A percentile compares a stretch with the other conserved stretches of the same genome.
These are phyloP conservation scores for Flaveria robusta DNA, from an alignment of 129 eudicot genomes.

Conservation along the genomic window DNA sequence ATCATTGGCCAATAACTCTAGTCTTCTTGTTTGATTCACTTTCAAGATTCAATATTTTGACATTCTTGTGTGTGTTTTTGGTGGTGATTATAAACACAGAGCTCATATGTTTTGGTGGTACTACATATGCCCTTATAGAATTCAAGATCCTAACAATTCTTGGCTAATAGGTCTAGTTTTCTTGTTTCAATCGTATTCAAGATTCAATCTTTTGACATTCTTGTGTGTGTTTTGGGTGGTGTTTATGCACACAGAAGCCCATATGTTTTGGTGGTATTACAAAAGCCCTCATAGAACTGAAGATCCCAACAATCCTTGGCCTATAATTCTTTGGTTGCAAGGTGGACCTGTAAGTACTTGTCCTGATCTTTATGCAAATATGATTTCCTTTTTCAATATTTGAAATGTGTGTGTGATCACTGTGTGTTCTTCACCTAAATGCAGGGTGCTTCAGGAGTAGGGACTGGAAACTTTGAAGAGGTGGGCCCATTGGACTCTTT, in stretches of 20 bases:
- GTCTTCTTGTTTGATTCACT: constrained; percentile 9
- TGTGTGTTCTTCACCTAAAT: background rate
- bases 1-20: constrained; percentile 65
- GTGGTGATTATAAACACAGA: constrained; percentile 10
- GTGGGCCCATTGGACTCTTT: constrained; percentile 79
- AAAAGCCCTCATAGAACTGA: constrained; percentile 75
- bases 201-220: background rate
- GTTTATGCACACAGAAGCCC: constrained; percentile 59
- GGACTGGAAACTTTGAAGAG: constrained; percentile 84
- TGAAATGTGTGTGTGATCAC: constrained; percentile 26
- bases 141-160: constrained; percentile 42
- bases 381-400: background rate
- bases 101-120: constrained; percentile 85
- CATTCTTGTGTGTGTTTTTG: constrained; percentile 2
- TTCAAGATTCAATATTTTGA: background rate
- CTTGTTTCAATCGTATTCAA: constrained; percentile 33
- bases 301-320: constrained; percentile 83
- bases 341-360: constrained; percentile 84
- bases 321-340: constrained; percentile 88
- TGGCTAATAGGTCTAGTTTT: constrained; percentile 76
- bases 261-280: constrained; percentile 95
- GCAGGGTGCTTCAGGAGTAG: constrained; percentile 95
- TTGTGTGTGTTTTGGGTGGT: background rate
- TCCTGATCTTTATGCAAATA: background rate
- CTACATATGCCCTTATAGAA: constrained; percentile 58